Conservation (phyloP, 2,329 filamentous ascomycete genomes). For the Hypoxylon sp. region DNA sequence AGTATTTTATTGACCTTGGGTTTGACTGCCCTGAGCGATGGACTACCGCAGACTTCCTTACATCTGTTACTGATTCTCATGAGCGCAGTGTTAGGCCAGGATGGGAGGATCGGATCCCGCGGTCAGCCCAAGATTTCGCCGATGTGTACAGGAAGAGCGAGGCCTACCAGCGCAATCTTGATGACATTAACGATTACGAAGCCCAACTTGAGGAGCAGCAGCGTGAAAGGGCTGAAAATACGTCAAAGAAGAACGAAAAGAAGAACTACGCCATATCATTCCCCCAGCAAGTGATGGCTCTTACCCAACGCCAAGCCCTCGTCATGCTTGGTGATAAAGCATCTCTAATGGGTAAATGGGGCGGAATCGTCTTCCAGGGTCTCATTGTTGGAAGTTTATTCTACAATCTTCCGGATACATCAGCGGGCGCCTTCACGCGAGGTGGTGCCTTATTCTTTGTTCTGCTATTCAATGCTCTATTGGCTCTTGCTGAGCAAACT, state of each 20-base stretch:
- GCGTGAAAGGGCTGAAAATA: conserved; percentile 58
- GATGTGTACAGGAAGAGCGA: conserved; percentile 65
- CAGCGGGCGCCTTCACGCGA: conserved; percentile 70
- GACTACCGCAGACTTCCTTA: conserved; percentile 83
- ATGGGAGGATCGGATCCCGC: conserved; percentile 70
- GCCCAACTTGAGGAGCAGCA: conserved; percentile 58
- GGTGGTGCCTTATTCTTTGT: conserved; percentile 75
- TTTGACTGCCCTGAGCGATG: conserved; percentile 80
- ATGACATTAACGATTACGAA: conserved; percentile 70
- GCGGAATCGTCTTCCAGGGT: conserved; percentile 55
- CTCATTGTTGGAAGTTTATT: conserved; percentile 56
- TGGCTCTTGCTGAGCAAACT: conserved; percentile 73
- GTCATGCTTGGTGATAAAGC: conserved; percentile 56
- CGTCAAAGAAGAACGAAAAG: conserved; percentile 58
- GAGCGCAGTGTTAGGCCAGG: conserved; percentile 70
- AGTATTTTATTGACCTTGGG: conserved; percentile 79
- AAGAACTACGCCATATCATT: conserved; percentile 69
- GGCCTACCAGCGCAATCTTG: conserved; percentile 59
- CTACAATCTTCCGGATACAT: conserved; percentile 52
- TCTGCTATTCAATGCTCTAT: conserved; percentile 73
- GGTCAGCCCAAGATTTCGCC: conserved; percentile 75
- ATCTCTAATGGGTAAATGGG: conserved; percentile 56
- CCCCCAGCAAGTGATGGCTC: conserved; percentile 64
- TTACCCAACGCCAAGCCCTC: conserved; percentile 58
- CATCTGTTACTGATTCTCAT: conserved; percentile 76